Conservation (phyloP, 169 alveolate species). For the Eimeria tenella region DNA sequence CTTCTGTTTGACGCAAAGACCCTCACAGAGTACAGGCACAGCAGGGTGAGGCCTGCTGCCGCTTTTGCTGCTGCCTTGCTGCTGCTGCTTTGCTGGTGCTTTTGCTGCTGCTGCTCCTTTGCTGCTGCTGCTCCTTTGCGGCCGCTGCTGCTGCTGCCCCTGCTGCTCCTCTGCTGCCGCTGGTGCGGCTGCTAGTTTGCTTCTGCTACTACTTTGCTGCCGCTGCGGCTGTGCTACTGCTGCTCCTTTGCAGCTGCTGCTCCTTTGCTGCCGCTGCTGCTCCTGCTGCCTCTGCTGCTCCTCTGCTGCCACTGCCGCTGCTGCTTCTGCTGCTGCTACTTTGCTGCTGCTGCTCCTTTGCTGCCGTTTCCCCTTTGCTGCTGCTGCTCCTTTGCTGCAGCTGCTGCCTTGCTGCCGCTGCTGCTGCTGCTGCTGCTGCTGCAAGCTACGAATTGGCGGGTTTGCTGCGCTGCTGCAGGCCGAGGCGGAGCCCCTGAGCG, state of each 20-base stretch:
- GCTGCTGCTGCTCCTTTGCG: constrained; percentile 1
- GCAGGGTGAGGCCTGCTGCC: constrained; percentile 24
- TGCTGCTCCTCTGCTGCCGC: not conserved
- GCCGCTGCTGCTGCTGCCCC: not conserved
- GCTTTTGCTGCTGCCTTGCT: not conserved
- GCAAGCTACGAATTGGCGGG: not conserved
- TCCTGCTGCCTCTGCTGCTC: not conserved
- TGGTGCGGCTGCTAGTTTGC: constrained; percentile 8
- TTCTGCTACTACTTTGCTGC: not conserved
- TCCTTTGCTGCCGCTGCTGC: not conserved
- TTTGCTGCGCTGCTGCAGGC: not conserved
- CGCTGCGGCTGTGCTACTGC: not conserved
- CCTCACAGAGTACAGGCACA: constrained; percentile 27
- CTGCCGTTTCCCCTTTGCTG: too few relatives aligned
- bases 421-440: not conserved
- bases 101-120: not conserved
- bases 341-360: not conserved
- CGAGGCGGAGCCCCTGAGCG: constrained; percentile 15
- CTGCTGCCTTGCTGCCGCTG: not conserved
- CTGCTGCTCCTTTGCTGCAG: not conserved
- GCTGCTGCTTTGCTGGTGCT: not conserved
- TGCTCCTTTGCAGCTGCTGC: not conserved
- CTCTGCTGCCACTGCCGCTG: not conserved
- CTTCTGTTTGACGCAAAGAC: constrained; percentile 37
- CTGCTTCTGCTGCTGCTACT: too few relatives aligned